Conservation (phyloP, 129 eudicot genomes). For the Smallanthus sonchifolius region DNA sequence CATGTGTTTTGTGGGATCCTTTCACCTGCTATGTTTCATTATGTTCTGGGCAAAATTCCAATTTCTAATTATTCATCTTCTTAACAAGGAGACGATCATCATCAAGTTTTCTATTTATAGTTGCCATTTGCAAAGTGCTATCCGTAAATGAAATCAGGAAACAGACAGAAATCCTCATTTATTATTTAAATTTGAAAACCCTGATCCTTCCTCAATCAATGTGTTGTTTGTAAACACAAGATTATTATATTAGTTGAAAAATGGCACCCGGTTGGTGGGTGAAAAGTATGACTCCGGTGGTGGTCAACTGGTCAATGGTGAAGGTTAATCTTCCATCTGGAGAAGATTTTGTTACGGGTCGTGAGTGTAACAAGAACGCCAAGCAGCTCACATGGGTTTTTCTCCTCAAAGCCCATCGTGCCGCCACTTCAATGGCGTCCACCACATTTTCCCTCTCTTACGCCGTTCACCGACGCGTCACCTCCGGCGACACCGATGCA, state of each 20-base stretch:
- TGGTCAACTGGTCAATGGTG: slow-evolving; percentile 78
- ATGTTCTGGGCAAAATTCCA: not conserved
- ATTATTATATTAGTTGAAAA: not conserved
- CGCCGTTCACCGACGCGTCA: slow-evolving; percentile 20
- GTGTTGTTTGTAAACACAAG: not conserved
- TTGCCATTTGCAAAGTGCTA: not conserved
- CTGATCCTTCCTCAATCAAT: not conserved
- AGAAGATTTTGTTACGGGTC: slow-evolving; percentile 15
- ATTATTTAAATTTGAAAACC: too few relatives aligned
- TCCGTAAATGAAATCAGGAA: not conserved
- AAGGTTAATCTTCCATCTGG: slow-evolving; percentile 48
- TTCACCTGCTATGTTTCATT: too few relatives aligned
- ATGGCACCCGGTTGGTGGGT: slow-evolving; percentile 68
- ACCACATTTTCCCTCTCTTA: slow-evolving; percentile 50
- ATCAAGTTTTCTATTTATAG: not conserved
- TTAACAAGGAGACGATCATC: not conserved
- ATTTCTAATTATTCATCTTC: not conserved
- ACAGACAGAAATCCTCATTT: not conserved
- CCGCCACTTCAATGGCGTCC: slow-evolving; percentile 70
- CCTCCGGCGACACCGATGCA: slow-evolving; percentile 1
- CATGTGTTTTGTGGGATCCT: too few relatives aligned
- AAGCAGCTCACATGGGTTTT: slow-evolving; percentile 86
- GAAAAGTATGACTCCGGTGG: slow-evolving; percentile 65
- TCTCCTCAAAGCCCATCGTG: slow-evolving; percentile 68
- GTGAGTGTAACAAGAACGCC: slow-evolving; percentile 56